Evolutionary conservation across 495 filamentous ascomycete species (phyloP).

Genomic region (Aspergillus olivimuriae): DNA sequence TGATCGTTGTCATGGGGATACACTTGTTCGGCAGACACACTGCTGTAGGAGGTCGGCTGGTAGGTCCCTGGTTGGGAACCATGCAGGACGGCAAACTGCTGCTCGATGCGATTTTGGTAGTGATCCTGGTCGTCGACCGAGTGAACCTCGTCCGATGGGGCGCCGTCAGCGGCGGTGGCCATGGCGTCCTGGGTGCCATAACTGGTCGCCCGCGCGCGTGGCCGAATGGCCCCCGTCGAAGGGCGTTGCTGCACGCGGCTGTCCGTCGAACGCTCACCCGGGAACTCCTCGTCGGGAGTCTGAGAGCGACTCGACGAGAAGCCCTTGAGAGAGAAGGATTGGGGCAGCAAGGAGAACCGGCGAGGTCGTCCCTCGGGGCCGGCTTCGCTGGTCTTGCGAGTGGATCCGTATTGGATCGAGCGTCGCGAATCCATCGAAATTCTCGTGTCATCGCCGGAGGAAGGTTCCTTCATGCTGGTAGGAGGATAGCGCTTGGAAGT

Average conservation of each 20-base stretch:
- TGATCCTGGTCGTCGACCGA: conserved; percentile 26
- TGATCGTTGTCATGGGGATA: conserved; percentile 30
- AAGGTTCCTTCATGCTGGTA: conserved; percentile 66
- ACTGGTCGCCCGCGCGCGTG: conserved; percentile 29
- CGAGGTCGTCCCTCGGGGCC: conserved; percentile 68
- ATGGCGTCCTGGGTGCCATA: conserved; percentile 34
- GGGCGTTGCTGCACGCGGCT: conserved; percentile 26
- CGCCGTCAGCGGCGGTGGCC: conserved; percentile 24
- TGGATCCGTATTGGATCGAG: conserved; percentile 68
- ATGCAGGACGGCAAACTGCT: conserved; percentile 39
- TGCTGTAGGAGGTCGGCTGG: conserved; percentile 26
- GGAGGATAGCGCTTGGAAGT: conserved; percentile 58
- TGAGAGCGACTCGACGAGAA: conserved; percentile 41
- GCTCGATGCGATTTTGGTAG: conserved; percentile 40
- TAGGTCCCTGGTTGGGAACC: conserved; percentile 26
- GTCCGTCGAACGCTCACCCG: conserved; percentile 21
- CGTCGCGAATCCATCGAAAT: conserved; percentile 76
- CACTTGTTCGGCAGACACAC: conserved; percentile 29
- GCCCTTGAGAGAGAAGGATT: conserved; percentile 60
- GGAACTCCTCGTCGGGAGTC: conserved; percentile 33
- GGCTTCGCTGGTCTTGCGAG: conserved; percentile 76
- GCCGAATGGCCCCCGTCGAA: conserved; percentile 23
- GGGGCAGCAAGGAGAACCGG: conserved; percentile 71
- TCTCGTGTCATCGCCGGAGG: conserved; percentile 51
- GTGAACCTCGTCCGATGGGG: conserved; percentile 23